phyloP scores from a whole-genome alignment of 176 grass and related monocot species.

The Phyllostachys edulis region DNA sequence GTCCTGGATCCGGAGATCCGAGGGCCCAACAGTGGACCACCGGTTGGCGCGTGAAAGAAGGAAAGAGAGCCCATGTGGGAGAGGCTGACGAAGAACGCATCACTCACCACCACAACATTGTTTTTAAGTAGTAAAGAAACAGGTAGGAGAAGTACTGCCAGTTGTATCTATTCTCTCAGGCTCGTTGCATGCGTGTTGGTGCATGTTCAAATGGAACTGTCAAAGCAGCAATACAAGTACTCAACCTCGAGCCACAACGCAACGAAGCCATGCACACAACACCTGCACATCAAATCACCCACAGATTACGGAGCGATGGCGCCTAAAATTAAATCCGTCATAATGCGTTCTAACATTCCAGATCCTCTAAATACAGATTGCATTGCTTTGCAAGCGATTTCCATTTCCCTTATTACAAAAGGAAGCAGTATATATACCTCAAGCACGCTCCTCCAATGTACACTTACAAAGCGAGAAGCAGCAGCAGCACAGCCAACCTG shows the following conservation, averaged over 20 bases:
- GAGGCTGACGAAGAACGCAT: too few species aligned
- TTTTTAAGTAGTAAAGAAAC: too few species aligned
- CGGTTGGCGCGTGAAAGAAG: too few species aligned
- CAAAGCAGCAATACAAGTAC: not conserved
- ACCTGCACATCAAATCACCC: not conserved
- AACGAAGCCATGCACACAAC: not conserved
- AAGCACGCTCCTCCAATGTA: constrained; percentile 18
- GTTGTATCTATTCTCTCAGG: too few species aligned
- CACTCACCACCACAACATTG: too few species aligned
- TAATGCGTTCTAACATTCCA: not conserved
- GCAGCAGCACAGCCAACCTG: not conserved
- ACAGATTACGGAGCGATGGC: not conserved
- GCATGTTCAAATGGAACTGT: not conserved
- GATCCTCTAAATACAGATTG: not conserved
- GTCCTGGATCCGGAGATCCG: too few species aligned
- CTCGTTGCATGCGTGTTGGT: not conserved
- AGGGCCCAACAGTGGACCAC: too few species aligned
- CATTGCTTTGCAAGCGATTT: not conserved
- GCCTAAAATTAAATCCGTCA: not conserved
- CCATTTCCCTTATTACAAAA: not conserved
- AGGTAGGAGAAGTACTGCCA: too few species aligned
- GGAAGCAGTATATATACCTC: not conserved
- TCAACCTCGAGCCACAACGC: not conserved
- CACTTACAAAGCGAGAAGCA: constrained; percentile 17
- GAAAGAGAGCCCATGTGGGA: too few species aligned